phyloP scores from a whole-genome alignment of 495 filamentous ascomycete genomes.

The Recurvomyces mirabilis region DNA sequence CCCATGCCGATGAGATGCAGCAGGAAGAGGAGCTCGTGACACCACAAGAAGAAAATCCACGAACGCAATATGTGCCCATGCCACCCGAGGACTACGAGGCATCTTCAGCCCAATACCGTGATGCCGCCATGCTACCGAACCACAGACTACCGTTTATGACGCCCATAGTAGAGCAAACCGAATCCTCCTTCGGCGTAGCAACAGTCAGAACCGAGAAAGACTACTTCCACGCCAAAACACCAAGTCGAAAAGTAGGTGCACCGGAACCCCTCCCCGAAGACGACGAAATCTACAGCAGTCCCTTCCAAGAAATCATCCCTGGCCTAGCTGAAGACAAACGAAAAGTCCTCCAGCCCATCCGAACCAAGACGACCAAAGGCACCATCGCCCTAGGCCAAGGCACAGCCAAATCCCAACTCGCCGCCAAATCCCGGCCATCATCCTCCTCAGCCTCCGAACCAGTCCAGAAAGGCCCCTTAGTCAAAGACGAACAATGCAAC shows the following conservation, averaged over 20 bases:
- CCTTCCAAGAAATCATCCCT: constrained; percentile 49
- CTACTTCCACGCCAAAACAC: constrained; percentile 57
- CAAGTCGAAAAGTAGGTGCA: constrained; percentile 39
- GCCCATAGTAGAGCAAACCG: constrained; percentile 89
- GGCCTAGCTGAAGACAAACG: constrained; percentile 25
- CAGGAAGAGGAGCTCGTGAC: constrained; percentile 19
- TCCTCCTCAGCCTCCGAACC: background rate
- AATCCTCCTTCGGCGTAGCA: constrained; percentile 62
- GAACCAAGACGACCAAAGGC: constrained; percentile 27
- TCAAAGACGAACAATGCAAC: constrained; percentile 77
- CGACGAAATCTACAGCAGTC: constrained; percentile 54
- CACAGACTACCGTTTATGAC: constrained; percentile 96
- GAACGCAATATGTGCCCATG: constrained; percentile 48
- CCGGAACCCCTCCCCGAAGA: constrained; percentile 27
- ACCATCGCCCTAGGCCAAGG: constrained; percentile 19
- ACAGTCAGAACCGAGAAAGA: constrained; percentile 42
- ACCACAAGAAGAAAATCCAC: constrained; percentile 30
- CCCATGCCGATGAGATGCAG: background rate
- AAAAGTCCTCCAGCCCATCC: constrained; percentile 39
- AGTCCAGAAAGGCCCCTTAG: constrained; percentile 48
- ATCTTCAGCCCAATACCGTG: constrained; percentile 61
- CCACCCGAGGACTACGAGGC: constrained; percentile 79
- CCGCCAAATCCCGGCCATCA: constrained; percentile 1
- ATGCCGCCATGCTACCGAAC: constrained; percentile 64
- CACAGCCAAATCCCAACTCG: constrained; percentile 16